These are phyloP conservation scores for Aspergillus incahuasiensis DNA, from an alignment of 495 filamentous ascomycete species.

Conservation along the genomic window DNA sequence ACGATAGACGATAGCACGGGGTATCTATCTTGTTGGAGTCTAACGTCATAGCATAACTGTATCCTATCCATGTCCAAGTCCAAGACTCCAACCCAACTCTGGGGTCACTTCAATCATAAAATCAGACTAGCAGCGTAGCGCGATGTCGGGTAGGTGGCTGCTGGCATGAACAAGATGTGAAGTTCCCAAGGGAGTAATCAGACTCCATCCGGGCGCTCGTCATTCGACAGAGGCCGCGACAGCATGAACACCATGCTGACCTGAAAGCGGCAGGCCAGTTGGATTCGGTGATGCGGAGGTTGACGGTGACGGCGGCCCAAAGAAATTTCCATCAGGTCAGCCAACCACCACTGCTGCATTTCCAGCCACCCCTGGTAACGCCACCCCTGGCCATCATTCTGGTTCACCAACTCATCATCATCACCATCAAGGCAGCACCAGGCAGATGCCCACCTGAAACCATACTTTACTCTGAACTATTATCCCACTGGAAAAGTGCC, in stretches of 20 bases:
- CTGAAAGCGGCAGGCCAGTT: constrained; percentile 7
- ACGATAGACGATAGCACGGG: neutral
- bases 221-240: constrained; percentile 2
- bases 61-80: too few species aligned
- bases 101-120: neutral
- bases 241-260: constrained; percentile 9
- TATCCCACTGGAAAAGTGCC: too few species aligned
- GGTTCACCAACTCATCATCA: neutral
- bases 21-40: too few species aligned
- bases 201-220: constrained; percentile 7
- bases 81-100: neutral
- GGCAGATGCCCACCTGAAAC: neutral
- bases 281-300: neutral
- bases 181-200: constrained; percentile 7
- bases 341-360: constrained; percentile 21
- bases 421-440: neutral
- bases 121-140: constrained; percentile 4
- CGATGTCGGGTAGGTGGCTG: neutral
- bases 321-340: constrained; percentile 14
- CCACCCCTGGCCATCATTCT: constrained; percentile 10
- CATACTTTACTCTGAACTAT: too few species aligned
- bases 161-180: constrained; percentile 1
- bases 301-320: constrained; percentile 13
- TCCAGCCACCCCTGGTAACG: constrained; percentile 23
- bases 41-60: too few species aligned